A percentile compares a stretch with the other conserved stretches of the same genome.
Evolutionary conservation across 345 rosid species (phyloP).

Genomic region (Lenwebbia sp.): DNA sequence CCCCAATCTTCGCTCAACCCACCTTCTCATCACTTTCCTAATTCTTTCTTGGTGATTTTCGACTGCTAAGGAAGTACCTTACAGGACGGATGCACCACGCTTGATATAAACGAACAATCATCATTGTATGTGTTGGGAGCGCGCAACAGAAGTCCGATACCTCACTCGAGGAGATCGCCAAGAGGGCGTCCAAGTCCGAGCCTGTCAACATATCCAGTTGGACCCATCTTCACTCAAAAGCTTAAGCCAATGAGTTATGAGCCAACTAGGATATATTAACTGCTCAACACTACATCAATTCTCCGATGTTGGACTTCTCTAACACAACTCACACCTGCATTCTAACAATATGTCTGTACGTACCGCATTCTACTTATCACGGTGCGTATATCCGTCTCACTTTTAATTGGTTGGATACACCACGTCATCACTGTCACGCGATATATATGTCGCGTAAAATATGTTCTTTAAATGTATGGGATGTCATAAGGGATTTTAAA

Average conservation of each 20-base stretch:
- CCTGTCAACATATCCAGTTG: no score
- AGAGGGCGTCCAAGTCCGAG: no score
- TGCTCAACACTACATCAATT: no score
- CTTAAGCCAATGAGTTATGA: no score
- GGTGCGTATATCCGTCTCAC: rapidly evolving
- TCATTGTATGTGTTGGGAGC: rapidly evolving
- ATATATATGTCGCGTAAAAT: rapidly evolving
- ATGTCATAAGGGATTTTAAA: neutral
- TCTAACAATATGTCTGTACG: no score
- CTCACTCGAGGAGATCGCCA: no score
- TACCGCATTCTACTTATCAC: rapidly evolving
- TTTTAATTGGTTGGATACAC: neutral
- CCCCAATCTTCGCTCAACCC: neutral
- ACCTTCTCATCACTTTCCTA: neutral
- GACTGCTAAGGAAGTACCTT: neutral
- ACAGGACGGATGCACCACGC: rapidly evolving
- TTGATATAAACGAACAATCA: neutral
- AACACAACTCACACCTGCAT: no score
- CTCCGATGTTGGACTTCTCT: no score
- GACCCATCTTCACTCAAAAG: no score
- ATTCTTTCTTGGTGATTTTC: neutral
- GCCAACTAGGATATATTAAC: no score
- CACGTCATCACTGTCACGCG: rapidly evolving
- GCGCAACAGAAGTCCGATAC: no score
- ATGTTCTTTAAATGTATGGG: neutral